Conservation (phyloP, 441 rosid species). For the Adansonia madagascariensis region DNA sequence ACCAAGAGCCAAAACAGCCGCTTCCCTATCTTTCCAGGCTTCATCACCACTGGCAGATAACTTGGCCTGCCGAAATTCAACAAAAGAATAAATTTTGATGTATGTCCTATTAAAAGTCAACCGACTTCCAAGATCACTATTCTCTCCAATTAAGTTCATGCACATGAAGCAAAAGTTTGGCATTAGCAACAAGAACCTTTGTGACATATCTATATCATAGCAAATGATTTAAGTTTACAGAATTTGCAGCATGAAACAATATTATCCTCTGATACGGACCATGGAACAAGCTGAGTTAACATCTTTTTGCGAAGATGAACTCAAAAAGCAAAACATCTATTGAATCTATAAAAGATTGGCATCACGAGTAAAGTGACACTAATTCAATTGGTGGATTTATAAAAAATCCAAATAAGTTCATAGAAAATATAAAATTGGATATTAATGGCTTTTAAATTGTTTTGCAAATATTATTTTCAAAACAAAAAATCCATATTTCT, state of each 20-base stretch:
- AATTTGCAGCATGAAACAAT: neutral
- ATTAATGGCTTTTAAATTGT: neutral
- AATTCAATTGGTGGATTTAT: too few species aligned
- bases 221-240: neutral
- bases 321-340: conserved; percentile 11
- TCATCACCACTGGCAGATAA: conserved; percentile 76
- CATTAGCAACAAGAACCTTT: neutral
- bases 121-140: neutral
- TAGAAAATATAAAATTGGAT: neutral
- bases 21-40: conserved; percentile 98
- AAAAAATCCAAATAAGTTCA: neutral
- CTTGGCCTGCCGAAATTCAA: conserved; percentile 63
- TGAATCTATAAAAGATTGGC: neutral
- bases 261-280: neutral
- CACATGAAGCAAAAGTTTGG: neutral
- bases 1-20: conserved; percentile 97
- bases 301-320: neutral
- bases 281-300: neutral
- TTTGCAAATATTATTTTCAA: too few species aligned
- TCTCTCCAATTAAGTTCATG: neutral
- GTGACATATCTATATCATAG: neutral
- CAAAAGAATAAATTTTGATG: neutral
- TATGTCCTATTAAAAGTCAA: neutral
- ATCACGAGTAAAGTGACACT: too few species aligned
- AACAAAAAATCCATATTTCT: too few species aligned